Evolutionary conservation across 2,329 filamentous ascomycete species (phyloP), one percentile per base, ranked within the genome.

Genomic region (Lachnellula occidentalis): DNA sequence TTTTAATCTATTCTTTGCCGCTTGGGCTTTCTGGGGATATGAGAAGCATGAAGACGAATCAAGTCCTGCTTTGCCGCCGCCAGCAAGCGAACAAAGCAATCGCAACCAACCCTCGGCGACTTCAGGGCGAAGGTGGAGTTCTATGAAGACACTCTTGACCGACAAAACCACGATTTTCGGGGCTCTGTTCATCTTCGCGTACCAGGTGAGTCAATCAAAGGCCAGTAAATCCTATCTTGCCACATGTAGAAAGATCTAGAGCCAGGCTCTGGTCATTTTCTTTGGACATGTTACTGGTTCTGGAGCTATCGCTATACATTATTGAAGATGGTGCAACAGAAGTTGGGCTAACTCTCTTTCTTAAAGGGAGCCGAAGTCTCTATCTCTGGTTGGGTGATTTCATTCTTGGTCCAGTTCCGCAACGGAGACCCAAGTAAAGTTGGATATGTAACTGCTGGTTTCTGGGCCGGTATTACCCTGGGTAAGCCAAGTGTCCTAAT

Each of bases 341-440:
- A 31, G 4, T 4, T 12, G 4, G 27, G 27, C 27, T 31, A 12
- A 31, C 9, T 31, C 27, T 11, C 8, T 27, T 27, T 27, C 6
- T 31, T 31, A 11, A 11, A 31, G 69, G 89, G 88, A 21, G 86
- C 86, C 45, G 88, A 92, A 70, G 88, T 94, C 15, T 83, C 84
- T 19, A 88, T 91, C 58, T 88, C 86, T 0, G 88, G 89, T 46
- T 94, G 89, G 90, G 84, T 92, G 46, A 90, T 92, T 58, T 90
- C 86, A 1, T 94, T 91, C 72, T 74, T 94, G 41, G 89, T 92
- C 69, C 79, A 80, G 50, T 80, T 84, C 58, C 84, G 88, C 43
- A 74, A 82, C 52, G 88, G 87, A n/a, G 78, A 86, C 62, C 87
- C 87, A 6, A 76, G 78, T 0, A 77, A 79, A 12, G 87, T 92